Evolutionary conservation across 2,329 filamentous ascomycete species (phyloP), one percentile per base, ranked within the genome.

Genomic region (Venturia carpophila): DNA sequence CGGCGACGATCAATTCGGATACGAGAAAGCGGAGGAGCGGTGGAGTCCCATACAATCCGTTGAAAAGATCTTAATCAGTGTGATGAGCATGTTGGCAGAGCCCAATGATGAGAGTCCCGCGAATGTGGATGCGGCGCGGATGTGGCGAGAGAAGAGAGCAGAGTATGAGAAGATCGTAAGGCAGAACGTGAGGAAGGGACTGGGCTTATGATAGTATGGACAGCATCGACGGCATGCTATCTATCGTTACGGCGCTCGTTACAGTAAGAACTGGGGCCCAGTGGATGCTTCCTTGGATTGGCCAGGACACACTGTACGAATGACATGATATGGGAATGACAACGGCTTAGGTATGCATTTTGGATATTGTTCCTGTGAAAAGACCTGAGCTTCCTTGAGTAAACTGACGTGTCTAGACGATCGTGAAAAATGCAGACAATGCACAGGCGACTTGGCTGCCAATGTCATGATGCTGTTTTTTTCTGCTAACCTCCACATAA

Each of bases 1-100:
- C 2, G 93, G 94, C 72, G 93, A 97, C 78, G 93, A 97, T 77
- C 94, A 94, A 64, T 97, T 97, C 79, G 92, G 96, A 80, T 97
- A 97, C 83, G 93, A 97, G 78, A 90, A 93, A 71, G 93, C 94
- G 9, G 92, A 89, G 1, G 94, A 97, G 80, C 87, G 93, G 68
- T 97, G 93, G 93, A 93, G 89, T 37, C 93, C 93, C 15, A 96
- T 97, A 68, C 94, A 97, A 79, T 94, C 89, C 67, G 93, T 97
- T 70, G 94, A 97, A 79, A 97, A 97, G 82, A 97, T 97, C 70
- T 82, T 97, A 70, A 92, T 97, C 66, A 92, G 87, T 60, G 93
- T 97, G 67, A 97, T 97, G 89, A 96, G 91, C 77, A 97, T 97
- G 92, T 84, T 97, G 58, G 92, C 92, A 0, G 92, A 96, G 78